These are phyloP conservation scores for Wickerhamomyces chaumierensis DNA, from an alignment of 805 yeast genomes.

Conservation along the genomic window DNA sequence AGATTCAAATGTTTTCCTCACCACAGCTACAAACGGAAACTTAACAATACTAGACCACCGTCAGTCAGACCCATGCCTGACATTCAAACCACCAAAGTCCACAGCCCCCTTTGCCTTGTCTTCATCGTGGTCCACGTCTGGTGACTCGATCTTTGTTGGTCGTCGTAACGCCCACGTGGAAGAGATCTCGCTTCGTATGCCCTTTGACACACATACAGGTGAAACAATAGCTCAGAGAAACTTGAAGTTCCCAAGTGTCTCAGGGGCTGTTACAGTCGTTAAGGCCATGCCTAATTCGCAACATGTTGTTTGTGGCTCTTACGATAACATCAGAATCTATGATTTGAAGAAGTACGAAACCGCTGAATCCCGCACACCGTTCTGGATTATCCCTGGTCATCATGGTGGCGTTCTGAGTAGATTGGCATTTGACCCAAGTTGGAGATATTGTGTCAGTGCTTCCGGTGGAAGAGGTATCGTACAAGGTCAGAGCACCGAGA, in stretches of 20 bases:
- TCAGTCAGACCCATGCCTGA: constrained; percentile 30
- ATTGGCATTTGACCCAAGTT: constrained; percentile 74
- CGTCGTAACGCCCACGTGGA: constrained; percentile 85
- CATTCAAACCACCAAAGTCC: constrained; percentile 42
- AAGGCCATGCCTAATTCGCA: constrained; percentile 70
- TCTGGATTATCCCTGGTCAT: constrained; percentile 89
- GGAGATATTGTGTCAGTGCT: constrained; percentile 79
- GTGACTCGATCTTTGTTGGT: constrained; percentile 72
- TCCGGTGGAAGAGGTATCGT: constrained; percentile 93
- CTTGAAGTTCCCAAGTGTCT: constrained; percentile 69
- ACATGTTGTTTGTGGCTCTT: constrained; percentile 78
- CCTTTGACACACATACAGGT: constrained; percentile 21
- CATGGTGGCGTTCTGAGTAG: constrained; percentile 84
- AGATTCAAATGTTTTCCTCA: constrained; percentile 41
- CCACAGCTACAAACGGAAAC: constrained; percentile 78
- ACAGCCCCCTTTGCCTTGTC: constrained; percentile 94
- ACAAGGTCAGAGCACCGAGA: constrained; percentile 67
- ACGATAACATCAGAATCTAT: constrained; percentile 81
- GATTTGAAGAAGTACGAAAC: constrained; percentile 44
- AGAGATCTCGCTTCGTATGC: constrained; percentile 54
- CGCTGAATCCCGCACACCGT: constrained; percentile 40
- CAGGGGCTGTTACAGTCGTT: constrained; percentile 84
- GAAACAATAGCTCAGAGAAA: constrained; percentile 42
- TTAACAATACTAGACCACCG: constrained; percentile 79
- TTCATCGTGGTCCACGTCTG: constrained; percentile 80